Evolutionary conservation across 257 asterid species (phyloP), one percentile per base, ranked within the genome.

Genomic region (Nicotiana sylvestris): DNA sequence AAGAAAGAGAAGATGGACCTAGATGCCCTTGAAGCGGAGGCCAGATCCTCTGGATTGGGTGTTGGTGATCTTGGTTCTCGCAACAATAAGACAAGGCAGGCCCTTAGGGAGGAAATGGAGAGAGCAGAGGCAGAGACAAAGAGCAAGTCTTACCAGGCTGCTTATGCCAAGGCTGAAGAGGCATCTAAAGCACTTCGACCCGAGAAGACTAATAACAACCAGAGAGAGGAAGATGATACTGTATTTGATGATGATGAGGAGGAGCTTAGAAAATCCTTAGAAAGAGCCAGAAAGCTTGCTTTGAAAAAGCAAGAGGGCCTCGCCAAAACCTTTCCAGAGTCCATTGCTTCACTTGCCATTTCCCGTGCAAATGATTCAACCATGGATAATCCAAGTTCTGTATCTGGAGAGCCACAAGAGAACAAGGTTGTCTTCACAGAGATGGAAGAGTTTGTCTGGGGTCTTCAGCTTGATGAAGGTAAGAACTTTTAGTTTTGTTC

Each of bases 371-470:
- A 78, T 72, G 89, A 83, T 69, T 82, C 90, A 69, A 76, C 85
- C 37, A 39, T 76, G 6, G 93, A 88, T 10, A 87, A 87, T 84
- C 86, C 88, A 70, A 90, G 78, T 85, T 15, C 86, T 46, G 87
- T 66, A 68, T 65, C 90, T 76, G 93, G 89, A 70, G 98, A 93
- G 66, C 87, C 90, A 82, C 91, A 88, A 64, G 98, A 92, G 86
- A 90, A 88, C 87, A 94, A 91, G 89, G 91, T 96, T 78, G 95
- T 92, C 90, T 94, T 96, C 86, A 89, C 99, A 1, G 98, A 96
- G 91, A 93, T 96, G 98, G 99, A 96, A 86, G 99, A 92, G 88
- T 95, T 95, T 90, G 98, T 96, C 65, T 93, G 97, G 98, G 97
- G 98, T 84, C 93, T 91, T 77, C 98, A 96, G 90, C 95, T 93